Percentiles rank a stretch among this genome's conserved stretches.
Conservation (phyloP, 2,329 filamentous ascomycete genomes). For the Penicillium sp. region DNA sequence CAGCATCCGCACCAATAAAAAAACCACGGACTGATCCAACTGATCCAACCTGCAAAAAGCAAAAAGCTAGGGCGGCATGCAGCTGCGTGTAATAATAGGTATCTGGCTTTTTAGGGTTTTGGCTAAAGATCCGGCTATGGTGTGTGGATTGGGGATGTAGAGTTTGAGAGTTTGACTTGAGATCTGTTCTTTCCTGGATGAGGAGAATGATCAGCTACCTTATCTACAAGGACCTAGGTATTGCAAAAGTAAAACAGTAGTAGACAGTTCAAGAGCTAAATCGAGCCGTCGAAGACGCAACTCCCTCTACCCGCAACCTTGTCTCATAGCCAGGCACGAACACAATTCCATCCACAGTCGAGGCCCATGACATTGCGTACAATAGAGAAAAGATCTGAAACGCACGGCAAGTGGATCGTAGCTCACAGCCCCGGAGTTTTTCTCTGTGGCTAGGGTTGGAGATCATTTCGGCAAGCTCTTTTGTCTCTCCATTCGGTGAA, state of each 20-base stretch:
- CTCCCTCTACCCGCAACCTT: not conserved
- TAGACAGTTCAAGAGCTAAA: not conserved
- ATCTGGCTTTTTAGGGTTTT: too few species aligned
- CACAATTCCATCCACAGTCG: conserved; percentile 5
- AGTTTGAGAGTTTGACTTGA: conserved; percentile 1
- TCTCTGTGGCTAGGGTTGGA: conserved; percentile 17
- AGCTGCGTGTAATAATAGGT: too few species aligned
- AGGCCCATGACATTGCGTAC: conserved; percentile 12
- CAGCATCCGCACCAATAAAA: conserved; percentile 16
- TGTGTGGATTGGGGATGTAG: too few species aligned
- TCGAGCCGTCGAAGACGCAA: not conserved
- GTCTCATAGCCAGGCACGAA: conserved; percentile 9
- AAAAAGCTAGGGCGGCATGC: conserved; percentile 1
- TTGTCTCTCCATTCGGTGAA: not conserved
- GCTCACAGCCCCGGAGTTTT: conserved; percentile 14
- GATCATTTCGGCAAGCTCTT: conserved; percentile 12
- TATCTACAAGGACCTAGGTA: too few species aligned
- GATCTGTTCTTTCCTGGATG: conserved; percentile 6
- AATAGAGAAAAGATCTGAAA: conserved; percentile 18
- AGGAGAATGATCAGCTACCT: too few species aligned
- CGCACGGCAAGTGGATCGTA: conserved; percentile 20
- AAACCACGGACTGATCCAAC: conserved; percentile 2
- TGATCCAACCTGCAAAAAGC: conserved; percentile 13
- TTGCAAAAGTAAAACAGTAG: too few species aligned
- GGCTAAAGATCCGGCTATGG: too few species aligned